Percentiles rank a stretch among this genome's conserved stretches.
Conservation (phyloP, 805 yeast species). For the Yamadazyma paraphyllophila region DNA sequence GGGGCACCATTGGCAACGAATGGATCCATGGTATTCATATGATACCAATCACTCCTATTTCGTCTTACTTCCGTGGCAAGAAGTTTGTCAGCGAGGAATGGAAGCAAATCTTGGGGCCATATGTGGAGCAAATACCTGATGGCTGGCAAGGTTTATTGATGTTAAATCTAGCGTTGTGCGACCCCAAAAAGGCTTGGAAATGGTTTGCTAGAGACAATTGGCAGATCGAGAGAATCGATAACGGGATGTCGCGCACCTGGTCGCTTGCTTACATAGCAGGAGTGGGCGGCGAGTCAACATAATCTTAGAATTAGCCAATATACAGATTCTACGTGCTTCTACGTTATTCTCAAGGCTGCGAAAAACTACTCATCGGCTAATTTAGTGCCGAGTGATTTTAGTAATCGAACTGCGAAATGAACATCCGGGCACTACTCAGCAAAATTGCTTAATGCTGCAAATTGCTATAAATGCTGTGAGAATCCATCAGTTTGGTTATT, state of each 20-base stretch:
- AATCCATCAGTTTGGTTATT: neutral
- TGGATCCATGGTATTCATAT: slow-evolving; percentile 80
- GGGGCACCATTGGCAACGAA: slow-evolving; percentile 53
- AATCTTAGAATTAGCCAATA: too few species aligned
- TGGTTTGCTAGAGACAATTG: slow-evolving; percentile 52
- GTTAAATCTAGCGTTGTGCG: slow-evolving; percentile 70
- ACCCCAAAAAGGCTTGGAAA: slow-evolving; percentile 51
- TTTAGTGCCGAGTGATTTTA: neutral
- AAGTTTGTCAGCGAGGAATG: slow-evolving; percentile 63
- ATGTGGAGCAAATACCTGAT: slow-evolving; percentile 50
- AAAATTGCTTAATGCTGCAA: neutral
- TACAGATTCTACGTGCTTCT: neutral
- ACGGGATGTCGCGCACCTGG: slow-evolving; percentile 88
- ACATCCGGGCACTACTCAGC: neutral
- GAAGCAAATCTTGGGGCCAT: slow-evolving; percentile 46
- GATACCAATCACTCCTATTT: slow-evolving; percentile 68
- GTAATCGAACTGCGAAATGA: neutral
- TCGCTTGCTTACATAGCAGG: slow-evolving; percentile 73
- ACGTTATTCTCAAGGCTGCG: neutral
- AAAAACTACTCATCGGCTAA: neutral
- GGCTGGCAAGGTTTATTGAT: slow-evolving; percentile 76
- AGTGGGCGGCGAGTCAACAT: slow-evolving; percentile 25
- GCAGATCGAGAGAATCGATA: slow-evolving; percentile 59
- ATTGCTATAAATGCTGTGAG: slow-evolving; percentile 1
- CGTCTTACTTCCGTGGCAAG: slow-evolving; percentile 56